phyloP scores from a whole-genome alignment of 306 rosid genomes.

The peach (Prunus persica) region Prunus_persica_NCBIv2 NC_034012.1:1461501-1462000 shows the following conservation, averaged over 20 bases:
- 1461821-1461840: background rate
- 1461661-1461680: too few relatives aligned
- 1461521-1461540: too few relatives aligned
- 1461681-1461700: too few relatives aligned
- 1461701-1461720: too few relatives aligned
- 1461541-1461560: too few relatives aligned
- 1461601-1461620: too few relatives aligned
- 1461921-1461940: conserved; percentile 24
- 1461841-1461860: conserved; percentile 31
- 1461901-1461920: conserved; percentile 32
- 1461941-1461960: conserved; percentile 17
- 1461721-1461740: too few relatives aligned
- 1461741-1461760: background rate
- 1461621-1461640: too few relatives aligned
- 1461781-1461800: background rate
- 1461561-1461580: too few relatives aligned
- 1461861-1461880: conserved; percentile 15
- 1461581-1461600: too few relatives aligned
- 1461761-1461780: background rate
- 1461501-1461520: too few relatives aligned
- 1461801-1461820: background rate
- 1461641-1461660: too few relatives aligned
- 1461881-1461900: conserved; percentile 35
- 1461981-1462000: background rate
- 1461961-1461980: background rate